These are phyloP conservation scores for Hyparrhenia diplandra DNA, from an alignment of 176 grass and related monocot genomes.

Conservation along the genomic window DNA sequence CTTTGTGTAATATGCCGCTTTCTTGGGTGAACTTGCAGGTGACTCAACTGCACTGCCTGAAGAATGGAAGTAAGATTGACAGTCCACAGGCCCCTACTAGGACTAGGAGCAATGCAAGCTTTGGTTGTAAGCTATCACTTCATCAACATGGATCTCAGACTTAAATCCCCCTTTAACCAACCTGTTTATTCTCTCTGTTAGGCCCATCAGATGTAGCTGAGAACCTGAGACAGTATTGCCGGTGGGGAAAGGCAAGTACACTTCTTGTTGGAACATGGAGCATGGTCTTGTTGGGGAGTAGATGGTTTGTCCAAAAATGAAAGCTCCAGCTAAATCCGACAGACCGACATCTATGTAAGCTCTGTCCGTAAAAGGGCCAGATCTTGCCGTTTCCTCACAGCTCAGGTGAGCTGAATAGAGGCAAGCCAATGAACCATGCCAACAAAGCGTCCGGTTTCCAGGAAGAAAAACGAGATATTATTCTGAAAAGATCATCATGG, in stretches of 20 bases:
- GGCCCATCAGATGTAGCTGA: neutral
- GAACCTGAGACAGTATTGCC: constrained; percentile 6
- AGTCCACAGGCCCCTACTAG: neutral
- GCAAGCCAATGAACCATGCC: neutral
- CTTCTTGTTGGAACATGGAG: neutral
- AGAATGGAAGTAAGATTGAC: neutral
- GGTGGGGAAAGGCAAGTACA: constrained; percentile 20
- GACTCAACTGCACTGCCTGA: neutral
- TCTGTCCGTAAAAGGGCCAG: neutral
- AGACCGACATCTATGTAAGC: neutral
- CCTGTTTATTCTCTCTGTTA: neutral
- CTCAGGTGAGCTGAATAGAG: constrained; percentile 33
- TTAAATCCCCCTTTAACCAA: neutral
- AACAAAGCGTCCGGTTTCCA: constrained; percentile 11
- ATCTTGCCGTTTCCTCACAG: constrained; percentile 28
- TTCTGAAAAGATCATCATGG: constrained; percentile 30
- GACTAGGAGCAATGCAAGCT: constrained; percentile 9
- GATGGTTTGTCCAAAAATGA: constrained; percentile 5
- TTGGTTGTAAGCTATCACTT: neutral
- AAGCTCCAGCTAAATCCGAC: neutral
- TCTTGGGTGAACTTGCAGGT: neutral
- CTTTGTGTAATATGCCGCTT: constrained; percentile 1
- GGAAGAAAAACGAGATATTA: constrained; percentile 3
- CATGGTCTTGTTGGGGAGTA: neutral
- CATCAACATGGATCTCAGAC: neutral